phyloP scores from a whole-genome alignment of 352 stramenopile species.

The Pythium volutum region DNA sequence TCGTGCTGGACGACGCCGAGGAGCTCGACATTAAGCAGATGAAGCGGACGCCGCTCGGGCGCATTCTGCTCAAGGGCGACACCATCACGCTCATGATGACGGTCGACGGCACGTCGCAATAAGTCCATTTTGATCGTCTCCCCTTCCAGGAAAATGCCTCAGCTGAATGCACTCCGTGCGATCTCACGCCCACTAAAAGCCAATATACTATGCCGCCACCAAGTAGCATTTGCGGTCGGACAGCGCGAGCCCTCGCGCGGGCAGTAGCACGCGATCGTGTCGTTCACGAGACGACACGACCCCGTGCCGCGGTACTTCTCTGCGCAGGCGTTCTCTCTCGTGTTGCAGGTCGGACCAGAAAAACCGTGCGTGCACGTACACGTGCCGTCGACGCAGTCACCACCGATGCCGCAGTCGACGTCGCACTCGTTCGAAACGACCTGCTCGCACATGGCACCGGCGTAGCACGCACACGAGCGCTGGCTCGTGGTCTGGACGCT shows the following conservation, averaged over 20 bases:
- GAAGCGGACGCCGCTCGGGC: slow-evolving; percentile 91
- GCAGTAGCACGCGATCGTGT: slow-evolving; percentile 33
- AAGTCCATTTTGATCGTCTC: not conserved
- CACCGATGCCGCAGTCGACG: slow-evolving; percentile 48
- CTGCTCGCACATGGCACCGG: slow-evolving; percentile 43
- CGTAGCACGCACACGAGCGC: slow-evolving; percentile 35
- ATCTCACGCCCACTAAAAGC: not conserved
- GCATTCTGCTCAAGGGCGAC: slow-evolving; percentile 99
- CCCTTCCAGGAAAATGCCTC: not conserved
- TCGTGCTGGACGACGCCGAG: slow-evolving; percentile 98
- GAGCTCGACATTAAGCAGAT: slow-evolving; percentile 96
- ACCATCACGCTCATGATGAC: slow-evolving; percentile 98
- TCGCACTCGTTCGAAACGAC: slow-evolving; percentile 42
- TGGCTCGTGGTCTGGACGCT: slow-evolving; percentile 30
- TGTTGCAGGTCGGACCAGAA: slow-evolving; percentile 43
- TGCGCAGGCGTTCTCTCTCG: slow-evolving; percentile 36
- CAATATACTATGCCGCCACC: too few species aligned
- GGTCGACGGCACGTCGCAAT: slow-evolving; percentile 49
- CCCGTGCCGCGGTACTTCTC: slow-evolving; percentile 28
- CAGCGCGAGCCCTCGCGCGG: slow-evolving; percentile 27
- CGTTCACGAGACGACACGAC: slow-evolving; percentile 27
- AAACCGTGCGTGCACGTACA: slow-evolving; percentile 42
- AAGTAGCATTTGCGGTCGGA: not conserved
- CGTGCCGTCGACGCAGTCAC: slow-evolving; percentile 39
- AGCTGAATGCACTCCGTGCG: not conserved